Percentiles rank a stretch among this genome's conserved stretches.
Conservation (phyloP, 441 rosid genomes). For the Monsonia emarginata region DNA sequence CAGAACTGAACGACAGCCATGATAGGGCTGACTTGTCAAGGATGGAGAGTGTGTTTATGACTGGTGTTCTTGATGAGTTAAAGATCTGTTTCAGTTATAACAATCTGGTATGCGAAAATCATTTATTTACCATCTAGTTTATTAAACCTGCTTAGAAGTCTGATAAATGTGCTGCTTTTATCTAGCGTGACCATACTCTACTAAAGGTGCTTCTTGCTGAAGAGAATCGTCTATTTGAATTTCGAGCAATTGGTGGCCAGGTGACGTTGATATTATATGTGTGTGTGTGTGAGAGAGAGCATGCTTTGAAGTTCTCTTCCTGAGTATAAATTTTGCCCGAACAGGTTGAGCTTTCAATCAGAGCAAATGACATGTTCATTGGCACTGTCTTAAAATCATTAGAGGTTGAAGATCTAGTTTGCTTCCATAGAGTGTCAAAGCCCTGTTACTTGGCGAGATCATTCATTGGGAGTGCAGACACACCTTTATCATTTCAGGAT, state of each 20-base stretch:
- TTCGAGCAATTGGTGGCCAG: conserved; percentile 96
- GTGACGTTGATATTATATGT: conserved; percentile 28
- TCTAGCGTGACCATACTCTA: conserved; percentile 56
- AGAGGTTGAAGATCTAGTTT: conserved; percentile 93
- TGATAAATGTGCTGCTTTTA: conserved; percentile 26
- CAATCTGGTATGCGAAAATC: conserved; percentile 39
- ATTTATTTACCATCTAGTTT: conserved; percentile 15
- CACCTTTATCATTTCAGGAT: conserved; percentile 15
- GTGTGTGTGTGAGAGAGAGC: conserved; percentile 16
- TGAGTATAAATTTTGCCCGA: conserved; percentile 20
- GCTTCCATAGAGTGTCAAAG: conserved; percentile 35
- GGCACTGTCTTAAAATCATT: conserved; percentile 81
- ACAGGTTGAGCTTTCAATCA: conserved; percentile 84
- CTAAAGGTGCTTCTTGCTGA: conserved; percentile 66
- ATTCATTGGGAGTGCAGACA: conserved; percentile 47
- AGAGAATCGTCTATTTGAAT: conserved; percentile 66
- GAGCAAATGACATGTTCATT: conserved; percentile 69
- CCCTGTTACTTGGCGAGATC: conserved; percentile 85
- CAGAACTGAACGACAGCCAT: conserved; percentile 33
- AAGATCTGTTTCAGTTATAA: conserved; percentile 70
- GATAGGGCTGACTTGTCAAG: conserved; percentile 33
- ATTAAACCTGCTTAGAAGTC: conserved; percentile 23
- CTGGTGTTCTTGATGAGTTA: conserved; percentile 89
- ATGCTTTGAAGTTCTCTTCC: conserved; percentile 15
- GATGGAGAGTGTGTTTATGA: conserved; percentile 59